phyloP scores from a whole-genome alignment of 179 eudicot genomes.

The Gypsophila paniculata region DNA sequence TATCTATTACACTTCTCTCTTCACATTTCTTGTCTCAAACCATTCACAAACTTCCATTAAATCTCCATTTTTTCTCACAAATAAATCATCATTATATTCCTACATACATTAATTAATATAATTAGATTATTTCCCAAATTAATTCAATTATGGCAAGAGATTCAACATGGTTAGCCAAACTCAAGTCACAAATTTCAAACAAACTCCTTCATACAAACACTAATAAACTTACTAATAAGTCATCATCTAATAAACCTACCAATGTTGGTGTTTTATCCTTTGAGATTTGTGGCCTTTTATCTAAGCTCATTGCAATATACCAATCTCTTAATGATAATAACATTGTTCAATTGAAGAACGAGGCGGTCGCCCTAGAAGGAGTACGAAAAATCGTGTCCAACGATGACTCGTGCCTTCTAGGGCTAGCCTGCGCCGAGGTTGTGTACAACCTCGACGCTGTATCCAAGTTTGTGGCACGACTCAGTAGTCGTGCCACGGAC shows the following conservation, averaged over 20 bases:
- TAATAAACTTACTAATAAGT: not conserved
- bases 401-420: constrained; percentile 62
- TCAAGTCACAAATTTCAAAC: constrained; percentile 30
- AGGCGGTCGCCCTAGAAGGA: constrained; percentile 54
- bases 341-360: constrained; percentile 47
- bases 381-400: constrained; percentile 72
- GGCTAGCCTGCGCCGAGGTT: constrained; percentile 69
- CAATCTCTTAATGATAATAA: constrained; percentile 58
- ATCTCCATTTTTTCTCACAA: constrained; percentile 3
- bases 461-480: constrained; percentile 39
- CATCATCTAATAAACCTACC: constrained; percentile 7
- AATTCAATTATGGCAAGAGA: constrained; percentile 25
- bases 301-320: constrained; percentile 64
- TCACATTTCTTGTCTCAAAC: not conserved
- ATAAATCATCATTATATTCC: not conserved
- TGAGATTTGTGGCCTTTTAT: constrained; percentile 59
- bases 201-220: constrained; percentile 25
- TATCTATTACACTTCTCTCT: too few species aligned
- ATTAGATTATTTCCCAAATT: not conserved
- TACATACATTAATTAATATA: not conserved
- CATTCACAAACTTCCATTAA: not conserved
- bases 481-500: constrained; percentile 42
- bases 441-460: constrained; percentile 43
- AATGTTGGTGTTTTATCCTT: constrained; percentile 62
- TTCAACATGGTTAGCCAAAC: constrained; percentile 31